phyloP scores from a whole-genome alignment of 306 rosid species.

The Canavalia ensiformis region DNA sequence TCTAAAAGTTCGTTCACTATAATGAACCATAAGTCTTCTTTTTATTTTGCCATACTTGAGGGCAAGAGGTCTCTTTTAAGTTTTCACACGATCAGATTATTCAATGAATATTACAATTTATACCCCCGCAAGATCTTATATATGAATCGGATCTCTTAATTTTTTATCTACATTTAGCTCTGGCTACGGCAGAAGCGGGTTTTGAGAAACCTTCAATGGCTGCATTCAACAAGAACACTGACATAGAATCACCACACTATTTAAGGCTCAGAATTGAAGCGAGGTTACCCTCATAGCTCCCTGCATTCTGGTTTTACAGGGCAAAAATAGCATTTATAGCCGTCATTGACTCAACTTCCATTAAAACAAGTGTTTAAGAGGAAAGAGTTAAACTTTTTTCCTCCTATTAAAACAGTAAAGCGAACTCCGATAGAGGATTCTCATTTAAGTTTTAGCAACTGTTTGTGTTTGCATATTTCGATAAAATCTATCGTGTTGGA shows the following conservation, averaged over 20 bases:
- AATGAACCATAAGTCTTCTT: not conserved
- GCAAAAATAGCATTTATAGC: not conserved
- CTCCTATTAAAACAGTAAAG: no score
- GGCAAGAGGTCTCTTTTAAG: not conserved
- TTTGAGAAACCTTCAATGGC: not conserved
- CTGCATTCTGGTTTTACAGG: not conserved
- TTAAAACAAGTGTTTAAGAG: not conserved
- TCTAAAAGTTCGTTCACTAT: not conserved
- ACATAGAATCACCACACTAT: no score
- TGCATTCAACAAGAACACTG: not conserved
- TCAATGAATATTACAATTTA: not conserved
- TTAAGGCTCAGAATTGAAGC: not conserved
- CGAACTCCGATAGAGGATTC: not conserved
- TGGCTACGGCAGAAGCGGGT: not conserved
- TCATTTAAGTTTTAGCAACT: not conserved
- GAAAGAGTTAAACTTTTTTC: not conserved
- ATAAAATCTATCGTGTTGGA: not conserved
- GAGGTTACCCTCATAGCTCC: not conserved
- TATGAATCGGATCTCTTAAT: no score
- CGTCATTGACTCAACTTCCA: not conserved
- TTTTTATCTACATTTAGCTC: no score
- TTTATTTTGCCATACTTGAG: not conserved
- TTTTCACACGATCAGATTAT: not conserved
- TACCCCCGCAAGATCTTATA: not conserved
- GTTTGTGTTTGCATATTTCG: not conserved